phyloP scores from a whole-genome alignment of 2,329 filamentous ascomycete species.

The Tolypocladium album region DNA sequence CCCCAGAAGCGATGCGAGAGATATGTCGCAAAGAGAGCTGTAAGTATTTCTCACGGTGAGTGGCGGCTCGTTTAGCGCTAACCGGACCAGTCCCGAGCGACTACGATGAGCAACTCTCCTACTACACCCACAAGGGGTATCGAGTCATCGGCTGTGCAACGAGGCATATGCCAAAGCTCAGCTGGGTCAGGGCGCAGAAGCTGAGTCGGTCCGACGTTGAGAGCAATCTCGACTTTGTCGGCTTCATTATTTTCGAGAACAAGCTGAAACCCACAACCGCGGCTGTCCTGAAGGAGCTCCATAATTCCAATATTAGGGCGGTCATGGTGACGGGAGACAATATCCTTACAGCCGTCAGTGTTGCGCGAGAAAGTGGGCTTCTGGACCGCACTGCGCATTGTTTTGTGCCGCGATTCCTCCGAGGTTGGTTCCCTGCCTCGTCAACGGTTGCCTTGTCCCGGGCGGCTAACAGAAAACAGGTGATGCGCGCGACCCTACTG shows the following conservation, averaged over 20 bases:
- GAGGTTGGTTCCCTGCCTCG: constrained; percentile 38
- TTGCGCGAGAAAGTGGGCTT: constrained; percentile 80
- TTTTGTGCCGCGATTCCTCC: constrained; percentile 80
- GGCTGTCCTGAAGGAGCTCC: constrained; percentile 70
- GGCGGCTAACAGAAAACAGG: constrained; percentile 29
- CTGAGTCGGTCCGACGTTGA: constrained; percentile 84
- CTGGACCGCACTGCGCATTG: constrained; percentile 76
- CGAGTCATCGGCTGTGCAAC: constrained; percentile 93
- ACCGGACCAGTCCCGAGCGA: constrained; percentile 57
- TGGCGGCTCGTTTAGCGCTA: constrained; percentile 1
- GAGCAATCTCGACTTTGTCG: constrained; percentile 72
- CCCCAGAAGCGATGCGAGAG: constrained; percentile 90
- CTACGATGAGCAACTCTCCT: constrained; percentile 78
- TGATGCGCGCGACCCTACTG: constrained; percentile 61
- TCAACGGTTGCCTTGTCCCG: neutral
- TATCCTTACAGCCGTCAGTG: constrained; percentile 91
- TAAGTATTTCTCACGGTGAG: constrained; percentile 29
- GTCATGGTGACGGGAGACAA: constrained; percentile 99
- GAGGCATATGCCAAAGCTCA: constrained; percentile 77
- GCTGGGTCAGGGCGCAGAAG: constrained; percentile 90
- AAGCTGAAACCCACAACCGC: constrained; percentile 87
- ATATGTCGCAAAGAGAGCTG: constrained; percentile 78
- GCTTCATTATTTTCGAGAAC: constrained; percentile 98
- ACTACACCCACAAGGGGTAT: constrained; percentile 93
- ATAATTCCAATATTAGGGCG: constrained; percentile 71